These are phyloP conservation scores for Colletotrichum salicis DNA, from an alignment of 2,329 filamentous ascomycete genomes.

Conservation along the genomic window DNA sequence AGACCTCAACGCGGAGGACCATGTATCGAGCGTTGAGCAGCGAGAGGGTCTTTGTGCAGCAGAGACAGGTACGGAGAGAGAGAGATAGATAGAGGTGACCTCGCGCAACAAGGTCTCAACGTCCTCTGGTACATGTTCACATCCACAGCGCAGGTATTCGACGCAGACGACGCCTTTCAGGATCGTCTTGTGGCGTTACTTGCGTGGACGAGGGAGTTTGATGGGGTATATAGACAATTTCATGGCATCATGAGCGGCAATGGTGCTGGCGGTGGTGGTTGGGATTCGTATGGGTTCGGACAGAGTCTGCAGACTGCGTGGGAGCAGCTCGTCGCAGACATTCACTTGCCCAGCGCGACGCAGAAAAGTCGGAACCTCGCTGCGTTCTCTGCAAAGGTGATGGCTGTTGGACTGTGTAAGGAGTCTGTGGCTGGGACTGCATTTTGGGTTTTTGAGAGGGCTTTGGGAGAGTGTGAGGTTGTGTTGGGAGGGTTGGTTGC, in stretches of 20 bases:
- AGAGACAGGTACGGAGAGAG: neutral
- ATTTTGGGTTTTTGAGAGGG: neutral
- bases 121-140: conserved; percentile 6
- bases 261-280: too few relatives aligned
- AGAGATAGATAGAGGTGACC: neutral
- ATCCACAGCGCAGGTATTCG: neutral
- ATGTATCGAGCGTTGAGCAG: neutral
- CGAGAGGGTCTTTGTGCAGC: accelerated
- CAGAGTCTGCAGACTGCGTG: neutral
- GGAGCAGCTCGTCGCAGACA: neutral
- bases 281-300: neutral
- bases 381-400: neutral
- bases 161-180: neutral
- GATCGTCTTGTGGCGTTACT: neutral
- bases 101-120: neutral
- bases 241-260: neutral
- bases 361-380: neutral
- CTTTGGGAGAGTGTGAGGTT: neutral
- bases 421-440: neutral
- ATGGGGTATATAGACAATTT: neutral
- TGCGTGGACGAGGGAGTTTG: neutral
- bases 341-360: neutral
- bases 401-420: neutral
- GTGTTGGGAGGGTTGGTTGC: neutral
- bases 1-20: neutral